Evolutionary conservation across 2,329 filamentous ascomycete species (phyloP), one percentile per base, ranked within the genome.

Genomic region (Sclerotinia borealis): DNA sequence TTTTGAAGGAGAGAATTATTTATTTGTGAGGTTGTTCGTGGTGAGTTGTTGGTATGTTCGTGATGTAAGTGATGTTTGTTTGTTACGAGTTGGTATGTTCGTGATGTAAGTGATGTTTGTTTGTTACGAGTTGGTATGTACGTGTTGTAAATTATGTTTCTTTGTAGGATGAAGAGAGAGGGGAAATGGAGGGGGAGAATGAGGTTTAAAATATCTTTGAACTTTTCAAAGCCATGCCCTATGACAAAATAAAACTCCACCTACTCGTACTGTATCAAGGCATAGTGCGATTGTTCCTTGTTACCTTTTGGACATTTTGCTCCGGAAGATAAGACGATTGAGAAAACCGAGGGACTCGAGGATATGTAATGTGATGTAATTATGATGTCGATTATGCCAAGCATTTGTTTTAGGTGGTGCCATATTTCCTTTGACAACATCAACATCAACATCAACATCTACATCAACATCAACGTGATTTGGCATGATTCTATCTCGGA

Each of bases 201-300:
- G 48, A 54, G 37, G 27, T 11, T 34, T 61, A 52, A 59, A 49
- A 59, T 29, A 29, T 6, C 39, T 58, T 58, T 4, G 1, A 45
- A 37, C 31, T 29, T 27, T 17, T 37, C 56, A 25, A 50, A 50
- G 22, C 34, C 19, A 59, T 52, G 36, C 22, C 25, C 31, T 49
- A 63, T 63, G 60, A 63, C 60, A 48, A 58, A 47, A 56, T 43
- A 56, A 34, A 8, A n/a, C 31, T 31, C 50, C 60, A 58, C 50
- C 41, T 55, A 48, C 17, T 55, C 22, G 41, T 41, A 56, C 22
- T 31, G 34, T 56, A 56, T 9, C 54, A 56, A 56, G 54, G 39
- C 39, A 56, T 17, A 34, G 10, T n/a, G 41, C 13, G 11, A 43
- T 25, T 45, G 4, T 43, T 52, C 27, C 47, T 52, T 54, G 59